These are phyloP conservation scores for Monosporascus sp. DNA, from an alignment of 2,329 filamentous ascomycete species.

Conservation along the genomic window DNA sequence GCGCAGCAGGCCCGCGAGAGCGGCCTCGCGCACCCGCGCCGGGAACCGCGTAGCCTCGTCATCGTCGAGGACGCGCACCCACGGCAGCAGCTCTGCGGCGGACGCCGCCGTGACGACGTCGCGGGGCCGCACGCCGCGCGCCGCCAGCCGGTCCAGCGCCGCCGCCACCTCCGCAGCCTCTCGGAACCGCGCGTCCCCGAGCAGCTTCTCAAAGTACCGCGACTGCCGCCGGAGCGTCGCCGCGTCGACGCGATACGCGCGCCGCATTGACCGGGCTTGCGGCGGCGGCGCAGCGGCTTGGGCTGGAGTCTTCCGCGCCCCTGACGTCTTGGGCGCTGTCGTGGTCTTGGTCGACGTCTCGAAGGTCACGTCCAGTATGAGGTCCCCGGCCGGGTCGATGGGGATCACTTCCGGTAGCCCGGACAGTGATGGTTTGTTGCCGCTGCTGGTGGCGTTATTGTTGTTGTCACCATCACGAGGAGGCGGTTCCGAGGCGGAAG, in stretches of 20 bases:
- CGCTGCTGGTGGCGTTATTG: not conserved
- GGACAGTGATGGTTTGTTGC: not conserved
- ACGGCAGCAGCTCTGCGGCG: slow-evolving; percentile 47
- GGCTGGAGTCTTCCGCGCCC: slow-evolving; percentile 7
- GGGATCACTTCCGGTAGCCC: slow-evolving; percentile 36
- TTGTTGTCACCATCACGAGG: not conserved
- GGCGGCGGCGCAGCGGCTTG: slow-evolving; percentile 20
- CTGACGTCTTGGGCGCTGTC: too few relatives aligned
- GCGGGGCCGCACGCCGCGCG: slow-evolving; percentile 41
- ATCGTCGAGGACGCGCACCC: slow-evolving; percentile 60
- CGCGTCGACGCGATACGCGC: slow-evolving; percentile 57
- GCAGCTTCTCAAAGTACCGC: slow-evolving; percentile 64
- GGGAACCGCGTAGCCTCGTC: slow-evolving; percentile 60
- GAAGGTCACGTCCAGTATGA: slow-evolving; percentile 63
- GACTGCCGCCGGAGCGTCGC: slow-evolving; percentile 55
- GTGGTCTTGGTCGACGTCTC: slow-evolving; percentile 40
- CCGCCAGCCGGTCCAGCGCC: slow-evolving; percentile 44
- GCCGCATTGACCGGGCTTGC: slow-evolving; percentile 31
- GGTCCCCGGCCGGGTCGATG: slow-evolving; percentile 55
- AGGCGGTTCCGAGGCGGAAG: not conserved
- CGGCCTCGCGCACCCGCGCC: slow-evolving; percentile 45
- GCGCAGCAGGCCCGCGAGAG: slow-evolving; percentile 63
- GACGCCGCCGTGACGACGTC: slow-evolving; percentile 35
- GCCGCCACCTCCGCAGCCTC: slow-evolving; percentile 54
- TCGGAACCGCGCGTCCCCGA: slow-evolving; percentile 58